Base-by-base conservation (phyloP, 495 filamentous ascomycete genomes). In the Penicillium malachiteum region DNA sequence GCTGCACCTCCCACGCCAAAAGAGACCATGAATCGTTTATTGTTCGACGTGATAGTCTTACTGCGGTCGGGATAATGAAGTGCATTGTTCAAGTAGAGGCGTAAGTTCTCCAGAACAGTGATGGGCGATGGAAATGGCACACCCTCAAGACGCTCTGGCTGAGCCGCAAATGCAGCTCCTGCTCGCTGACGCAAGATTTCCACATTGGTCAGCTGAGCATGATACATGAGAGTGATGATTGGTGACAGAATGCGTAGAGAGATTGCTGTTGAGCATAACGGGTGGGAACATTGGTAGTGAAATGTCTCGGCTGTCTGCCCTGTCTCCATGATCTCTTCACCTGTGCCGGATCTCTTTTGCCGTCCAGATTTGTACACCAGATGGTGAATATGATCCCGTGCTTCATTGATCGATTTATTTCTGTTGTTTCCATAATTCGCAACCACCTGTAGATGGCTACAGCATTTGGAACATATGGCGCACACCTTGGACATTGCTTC, bases 1-100 rank as follows among this genome's bases (percentile, higher is more conserved):
- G 82, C 77, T 21, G 69, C 71, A 21, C 75, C 75, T 30, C 75
- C 69, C 10, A 74, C 52, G 12, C 89, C 88, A 65, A 92, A 88
- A 39, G 84, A 80, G 12, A 85, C 74, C 48, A 82, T 73, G 60
- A 90, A 95, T 13, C 79, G 81, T 67, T 90, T 92, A 70, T 92
- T 92, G 7, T 81, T 70, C 12, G 79, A 77, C 4, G 83, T 80
- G 51, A 93, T 89, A 17, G 69, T 60, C 64, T 82, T 84, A 35
- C 75, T 73, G 32, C 67, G 59, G 48, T 68, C 59, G 7, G 62
- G 49, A 37, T 78, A 69, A 32, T 78, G 64, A 45, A 90, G 70
- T 7, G 84, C 74, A 60, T 92, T 87, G 7, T 57, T 69, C 26
- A 92, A 64, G 62, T 91, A 92, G 43, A 72, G 73, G 26, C 77